phyloP scores from a whole-genome alignment of 352 stramenopile species.

The Thalassiosira hispida region DNA sequence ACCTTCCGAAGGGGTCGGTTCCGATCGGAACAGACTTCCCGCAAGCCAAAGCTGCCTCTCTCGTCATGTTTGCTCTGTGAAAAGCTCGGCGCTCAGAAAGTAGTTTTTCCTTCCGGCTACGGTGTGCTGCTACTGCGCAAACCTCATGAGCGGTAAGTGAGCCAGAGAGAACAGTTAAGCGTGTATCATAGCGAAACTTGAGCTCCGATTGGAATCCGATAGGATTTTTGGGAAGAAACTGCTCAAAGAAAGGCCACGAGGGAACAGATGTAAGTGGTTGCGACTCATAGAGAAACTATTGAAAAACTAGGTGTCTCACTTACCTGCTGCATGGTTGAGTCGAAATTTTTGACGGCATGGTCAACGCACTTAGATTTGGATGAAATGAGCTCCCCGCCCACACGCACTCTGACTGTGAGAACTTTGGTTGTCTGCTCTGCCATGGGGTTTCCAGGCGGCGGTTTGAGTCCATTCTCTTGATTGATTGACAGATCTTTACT shows the following conservation, averaged over 20 bases:
- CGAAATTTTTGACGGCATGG: conserved; percentile 56
- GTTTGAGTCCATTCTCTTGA: conserved; percentile 24
- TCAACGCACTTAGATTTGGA: conserved; percentile 52
- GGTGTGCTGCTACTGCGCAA: conserved; percentile 80
- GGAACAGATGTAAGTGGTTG: conserved; percentile 11
- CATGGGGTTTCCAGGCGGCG: conserved; percentile 12
- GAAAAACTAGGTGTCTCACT: conserved; percentile 1
- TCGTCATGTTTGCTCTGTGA: conserved; percentile 58
- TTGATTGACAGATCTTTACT: conserved; percentile 7
- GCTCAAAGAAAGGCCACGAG: conserved; percentile 14
- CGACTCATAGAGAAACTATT: neutral
- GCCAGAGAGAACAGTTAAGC: conserved; percentile 77
- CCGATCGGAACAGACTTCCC: conserved; percentile 79
- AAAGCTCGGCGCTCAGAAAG: conserved; percentile 63
- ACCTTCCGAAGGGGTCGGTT: conserved; percentile 68
- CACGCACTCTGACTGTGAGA: conserved; percentile 70
- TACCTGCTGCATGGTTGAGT: conserved; percentile 68
- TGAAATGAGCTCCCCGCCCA: conserved; percentile 79
- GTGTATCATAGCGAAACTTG: conserved; percentile 64
- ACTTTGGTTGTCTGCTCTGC: conserved; percentile 45
- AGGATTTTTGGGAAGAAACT: conserved; percentile 80
- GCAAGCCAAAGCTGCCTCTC: conserved; percentile 69
- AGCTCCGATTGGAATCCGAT: conserved; percentile 80
- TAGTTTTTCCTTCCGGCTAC: conserved; percentile 71
- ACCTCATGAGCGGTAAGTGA: conserved; percentile 82